Evolutionary conservation across 73 alveolate genomes (phyloP).

Genomic region (Breviolum minutum): DNA sequence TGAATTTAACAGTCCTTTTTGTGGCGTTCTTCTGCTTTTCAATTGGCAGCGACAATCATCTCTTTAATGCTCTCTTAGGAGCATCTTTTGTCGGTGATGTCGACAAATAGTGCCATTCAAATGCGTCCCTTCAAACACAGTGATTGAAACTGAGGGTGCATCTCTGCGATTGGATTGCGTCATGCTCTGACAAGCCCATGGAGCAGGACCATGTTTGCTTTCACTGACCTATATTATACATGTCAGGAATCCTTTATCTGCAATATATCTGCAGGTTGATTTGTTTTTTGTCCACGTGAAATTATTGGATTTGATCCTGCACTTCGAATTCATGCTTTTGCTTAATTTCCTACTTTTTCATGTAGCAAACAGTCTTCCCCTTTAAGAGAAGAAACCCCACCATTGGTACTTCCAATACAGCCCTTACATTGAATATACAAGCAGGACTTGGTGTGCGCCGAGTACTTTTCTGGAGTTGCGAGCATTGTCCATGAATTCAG

Average conservation of each 20-base stretch:
- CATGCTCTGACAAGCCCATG: not conserved
- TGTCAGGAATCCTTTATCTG: too few relatives aligned
- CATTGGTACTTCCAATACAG: too few relatives aligned
- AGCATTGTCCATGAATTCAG: not conserved
- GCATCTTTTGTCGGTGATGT: too few relatives aligned
- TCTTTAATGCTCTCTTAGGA: too few relatives aligned
- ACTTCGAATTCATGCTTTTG: not conserved
- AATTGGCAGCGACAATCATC: too few relatives aligned
- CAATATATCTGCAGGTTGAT: not conserved
- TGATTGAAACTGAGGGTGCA: not conserved
- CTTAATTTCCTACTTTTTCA: not conserved
- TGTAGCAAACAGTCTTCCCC: too few relatives aligned
- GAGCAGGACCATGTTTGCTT: slow-evolving; percentile 27
- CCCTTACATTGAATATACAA: not conserved
- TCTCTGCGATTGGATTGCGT: not conserved
- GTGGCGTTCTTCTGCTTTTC: too few relatives aligned
- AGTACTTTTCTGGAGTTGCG: not conserved
- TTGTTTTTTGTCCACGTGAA: not conserved
- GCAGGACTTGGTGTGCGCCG: slow-evolving; percentile 18
- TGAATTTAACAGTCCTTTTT: too few relatives aligned
- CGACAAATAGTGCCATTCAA: too few relatives aligned
- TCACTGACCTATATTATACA: too few relatives aligned
- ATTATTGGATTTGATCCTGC: not conserved
- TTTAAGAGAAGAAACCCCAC: too few relatives aligned
- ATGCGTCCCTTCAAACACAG: too few relatives aligned